Evolutionary conservation across 371 early-diverging fungal genomes (phyloP).

Genomic region (Apophysomyces ossiformis): DNA sequence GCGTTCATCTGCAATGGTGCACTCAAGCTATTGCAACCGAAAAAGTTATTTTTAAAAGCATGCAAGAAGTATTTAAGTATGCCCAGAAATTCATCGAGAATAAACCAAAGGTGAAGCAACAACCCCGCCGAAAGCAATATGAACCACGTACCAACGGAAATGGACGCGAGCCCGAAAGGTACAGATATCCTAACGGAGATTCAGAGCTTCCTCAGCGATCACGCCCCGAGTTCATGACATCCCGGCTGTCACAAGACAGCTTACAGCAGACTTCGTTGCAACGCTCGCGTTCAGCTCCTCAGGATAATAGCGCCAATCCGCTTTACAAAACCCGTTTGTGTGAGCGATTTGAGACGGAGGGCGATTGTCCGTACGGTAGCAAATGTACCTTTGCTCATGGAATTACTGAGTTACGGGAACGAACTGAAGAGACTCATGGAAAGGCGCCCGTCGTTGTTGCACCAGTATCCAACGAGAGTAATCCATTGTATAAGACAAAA

Average conservation of each 20-base stretch:
- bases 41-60: slow-evolving; percentile 74
- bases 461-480: slow-evolving; percentile 32
- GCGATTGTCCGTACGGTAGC: slow-evolving; percentile 76
- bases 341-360: slow-evolving; percentile 81
- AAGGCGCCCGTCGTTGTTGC: slow-evolving; percentile 18
- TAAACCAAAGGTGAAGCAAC: slow-evolving; percentile 40
- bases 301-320: slow-evolving; percentile 47
- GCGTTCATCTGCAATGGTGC: slow-evolving; percentile 78
- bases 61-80: slow-evolving; percentile 79
- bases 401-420: slow-evolving; percentile 70
- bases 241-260: slow-evolving; percentile 20
- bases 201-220: not conserved
- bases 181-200: slow-evolving; percentile 4
- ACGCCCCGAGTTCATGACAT: not conserved
- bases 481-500: slow-evolving; percentile 83
- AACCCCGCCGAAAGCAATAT: slow-evolving; percentile 32
- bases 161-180: slow-evolving; percentile 7
- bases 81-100: slow-evolving; percentile 70
- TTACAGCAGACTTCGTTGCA: slow-evolving; percentile 18
- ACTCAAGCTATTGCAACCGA: slow-evolving; percentile 64
- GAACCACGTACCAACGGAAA: slow-evolving; percentile 29
- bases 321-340: slow-evolving; percentile 88
- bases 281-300: slow-evolving; percentile 16
- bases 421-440: slow-evolving; percentile 48
- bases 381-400: slow-evolving; percentile 94